Evolutionary conservation across 345 rosid genomes (phyloP).

Genomic region (Aethionema arabicum): DNA sequence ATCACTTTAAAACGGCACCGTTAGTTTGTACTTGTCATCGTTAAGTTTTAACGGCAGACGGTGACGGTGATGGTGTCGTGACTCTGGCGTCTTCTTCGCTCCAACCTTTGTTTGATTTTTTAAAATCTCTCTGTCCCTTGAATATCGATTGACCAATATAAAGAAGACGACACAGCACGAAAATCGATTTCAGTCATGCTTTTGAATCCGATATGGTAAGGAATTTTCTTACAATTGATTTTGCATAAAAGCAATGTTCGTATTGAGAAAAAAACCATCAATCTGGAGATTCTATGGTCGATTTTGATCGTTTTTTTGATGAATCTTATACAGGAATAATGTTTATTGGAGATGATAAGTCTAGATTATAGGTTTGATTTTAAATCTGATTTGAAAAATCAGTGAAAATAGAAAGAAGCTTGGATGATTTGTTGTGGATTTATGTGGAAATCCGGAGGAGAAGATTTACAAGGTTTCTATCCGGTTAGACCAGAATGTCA

Average conservation of each 20-base stretch:
- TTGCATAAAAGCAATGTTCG: not conserved
- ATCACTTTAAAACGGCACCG: not conserved
- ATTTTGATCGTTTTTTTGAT: conserved; percentile 6
- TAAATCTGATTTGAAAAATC: conserved; percentile 17
- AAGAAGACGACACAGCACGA: not conserved
- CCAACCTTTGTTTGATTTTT: conserved; percentile 12
- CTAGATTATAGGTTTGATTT: conserved; percentile 2
- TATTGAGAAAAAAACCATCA: too few species aligned
- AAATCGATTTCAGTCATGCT: conserved; percentile 3
- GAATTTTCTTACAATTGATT: not conserved
- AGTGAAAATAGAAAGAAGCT: not conserved
- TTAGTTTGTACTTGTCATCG: conserved; percentile 9
- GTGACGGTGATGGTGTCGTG: conserved; percentile 11
- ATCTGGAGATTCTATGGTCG: conserved; percentile 11
- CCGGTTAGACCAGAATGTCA: conserved; percentile 59
- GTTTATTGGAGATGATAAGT: not conserved
- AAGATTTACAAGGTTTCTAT: conserved; percentile 57
- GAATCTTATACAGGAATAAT: not conserved
- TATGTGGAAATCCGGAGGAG: conserved; percentile 41
- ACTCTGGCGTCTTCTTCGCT: conserved; percentile 5
- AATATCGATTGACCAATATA: not conserved
- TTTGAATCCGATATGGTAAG: conserved; percentile 7
- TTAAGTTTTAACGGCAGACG: conserved; percentile 31
- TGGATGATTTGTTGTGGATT: conserved; percentile 39
- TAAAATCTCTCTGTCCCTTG: conserved; percentile 10